phyloP scores from a whole-genome alignment of 2,329 filamentous ascomycete genomes.

The Berkeleyomyces rouxiae region DNA sequence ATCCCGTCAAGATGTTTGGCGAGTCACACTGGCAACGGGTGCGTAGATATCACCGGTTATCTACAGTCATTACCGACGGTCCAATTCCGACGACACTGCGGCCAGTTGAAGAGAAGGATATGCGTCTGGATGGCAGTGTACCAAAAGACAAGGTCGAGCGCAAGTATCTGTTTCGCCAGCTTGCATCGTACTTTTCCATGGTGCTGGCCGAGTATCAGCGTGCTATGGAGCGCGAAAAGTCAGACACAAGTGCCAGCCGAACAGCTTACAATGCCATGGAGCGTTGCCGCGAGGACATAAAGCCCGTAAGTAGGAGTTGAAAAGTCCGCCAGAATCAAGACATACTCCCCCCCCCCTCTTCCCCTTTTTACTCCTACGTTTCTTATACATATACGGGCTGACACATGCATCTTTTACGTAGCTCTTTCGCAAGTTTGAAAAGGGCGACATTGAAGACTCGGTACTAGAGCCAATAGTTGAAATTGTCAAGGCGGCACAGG shows the following conservation, averaged over 20 bases:
- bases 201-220: slow-evolving; percentile 75
- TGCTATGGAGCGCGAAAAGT: slow-evolving; percentile 51
- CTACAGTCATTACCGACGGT: slow-evolving; percentile 46
- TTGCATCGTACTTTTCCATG: slow-evolving; percentile 93
- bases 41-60: slow-evolving; percentile 52
- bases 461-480: slow-evolving; percentile 73
- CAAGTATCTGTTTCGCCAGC: slow-evolving; percentile 64
- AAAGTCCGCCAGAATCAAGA: background rate
- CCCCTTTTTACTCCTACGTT: background rate
- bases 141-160: slow-evolving; percentile 47
- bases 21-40: slow-evolving; percentile 57
- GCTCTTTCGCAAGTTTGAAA: slow-evolving; percentile 80
- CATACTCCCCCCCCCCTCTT: background rate
- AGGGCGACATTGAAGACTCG: slow-evolving; percentile 58
- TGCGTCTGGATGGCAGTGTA: slow-evolving; percentile 57
- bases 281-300: slow-evolving; percentile 74
- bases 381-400: slow-evolving; percentile 2
- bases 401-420: slow-evolving; percentile 16
- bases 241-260: slow-evolving; percentile 59
- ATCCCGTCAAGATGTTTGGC: slow-evolving; percentile 65
- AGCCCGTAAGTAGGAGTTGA: slow-evolving; percentile 36
- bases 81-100: slow-evolving; percentile 76
- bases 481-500: slow-evolving; percentile 81
- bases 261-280: slow-evolving; percentile 72
- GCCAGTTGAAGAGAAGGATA: slow-evolving; percentile 68